phyloP scores from a whole-genome alignment of 192 early-diverging fungal genomes.

The Entomortierella beljakovae region DNA sequence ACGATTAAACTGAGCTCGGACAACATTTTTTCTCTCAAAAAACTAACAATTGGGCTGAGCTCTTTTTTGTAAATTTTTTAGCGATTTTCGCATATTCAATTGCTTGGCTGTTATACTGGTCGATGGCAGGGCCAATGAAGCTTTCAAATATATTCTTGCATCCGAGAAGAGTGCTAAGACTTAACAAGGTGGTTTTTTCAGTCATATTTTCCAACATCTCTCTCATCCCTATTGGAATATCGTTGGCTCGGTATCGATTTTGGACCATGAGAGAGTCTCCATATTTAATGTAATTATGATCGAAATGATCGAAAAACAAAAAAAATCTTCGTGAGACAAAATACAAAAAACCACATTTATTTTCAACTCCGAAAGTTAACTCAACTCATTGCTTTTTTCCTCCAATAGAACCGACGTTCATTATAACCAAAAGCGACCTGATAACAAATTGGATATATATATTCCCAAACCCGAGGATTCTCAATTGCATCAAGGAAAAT shows the following conservation, averaged over 20 bases:
- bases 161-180: conserved; percentile 29
- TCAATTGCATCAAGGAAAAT: background rate
- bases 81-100: conserved; percentile 33
- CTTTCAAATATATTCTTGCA: conserved; percentile 25
- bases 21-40: background rate
- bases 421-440: conserved; percentile 30
- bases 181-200: conserved; percentile 36
- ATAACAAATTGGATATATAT: conserved; percentile 51
- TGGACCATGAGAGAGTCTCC: conserved; percentile 35
- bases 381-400: background rate
- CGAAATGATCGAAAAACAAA: background rate
- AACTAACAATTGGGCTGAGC: background rate
- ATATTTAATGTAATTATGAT: conserved; percentile 10
- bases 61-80: background rate
- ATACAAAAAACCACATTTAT: background rate
- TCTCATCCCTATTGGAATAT: conserved; percentile 35
- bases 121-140: conserved; percentile 14
- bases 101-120: conserved; percentile 49
- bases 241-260: conserved; percentile 26
- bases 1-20: background rate
- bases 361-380: too few species aligned
- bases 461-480: conserved; percentile 22
- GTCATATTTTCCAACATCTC: conserved; percentile 39
- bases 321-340: background rate
- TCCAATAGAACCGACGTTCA: conserved; percentile 26